These are phyloP conservation scores for Phytophthora rubi DNA, from an alignment of 352 stramenopile species.

Conservation along the genomic window DNA sequence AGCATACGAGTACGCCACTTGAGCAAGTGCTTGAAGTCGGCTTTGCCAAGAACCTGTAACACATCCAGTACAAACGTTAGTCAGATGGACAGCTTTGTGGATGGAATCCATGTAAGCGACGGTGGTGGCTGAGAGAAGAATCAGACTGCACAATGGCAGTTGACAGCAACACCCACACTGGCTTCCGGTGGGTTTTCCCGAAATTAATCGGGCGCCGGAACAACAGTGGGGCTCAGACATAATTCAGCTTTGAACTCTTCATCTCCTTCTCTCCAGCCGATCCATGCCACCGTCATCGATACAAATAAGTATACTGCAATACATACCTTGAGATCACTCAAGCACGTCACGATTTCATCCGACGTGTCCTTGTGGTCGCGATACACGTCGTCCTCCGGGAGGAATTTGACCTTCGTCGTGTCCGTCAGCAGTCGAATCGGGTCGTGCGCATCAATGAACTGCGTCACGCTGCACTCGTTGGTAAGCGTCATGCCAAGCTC, in stretches of 20 bases:
- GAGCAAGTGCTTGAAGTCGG: slow-evolving; percentile 97
- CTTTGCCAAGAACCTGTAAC: slow-evolving; percentile 95
- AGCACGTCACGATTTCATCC: slow-evolving; percentile 78
- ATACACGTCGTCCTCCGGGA: slow-evolving; percentile 82
- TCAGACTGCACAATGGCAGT: slow-evolving; percentile 81
- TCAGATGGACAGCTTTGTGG: background rate
- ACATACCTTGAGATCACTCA: slow-evolving; percentile 94
- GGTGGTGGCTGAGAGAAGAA: slow-evolving; percentile 33
- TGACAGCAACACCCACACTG: slow-evolving; percentile 76
- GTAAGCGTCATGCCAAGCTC: slow-evolving; percentile 83
- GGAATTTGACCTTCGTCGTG: slow-evolving; percentile 94
- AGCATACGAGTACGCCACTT: slow-evolving; percentile 97
- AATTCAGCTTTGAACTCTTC: slow-evolving; percentile 83
- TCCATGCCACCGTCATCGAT: background rate
- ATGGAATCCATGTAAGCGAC: background rate
- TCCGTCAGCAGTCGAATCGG: slow-evolving; percentile 96
- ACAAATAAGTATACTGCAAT: background rate
- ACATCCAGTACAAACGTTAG: background rate
- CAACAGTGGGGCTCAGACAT: slow-evolving; percentile 88
- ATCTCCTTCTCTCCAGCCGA: slow-evolving; percentile 46
- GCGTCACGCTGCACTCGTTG: slow-evolving; percentile 83
- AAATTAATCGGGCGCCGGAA: slow-evolving; percentile 90
- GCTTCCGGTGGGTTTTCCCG: slow-evolving; percentile 91
- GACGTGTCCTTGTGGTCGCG: slow-evolving; percentile 78
- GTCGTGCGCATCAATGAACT: slow-evolving; percentile 91